Conservation (phyloP, 2,329 filamentous ascomycete genomes). For the Beauveria asiatica region DNA sequence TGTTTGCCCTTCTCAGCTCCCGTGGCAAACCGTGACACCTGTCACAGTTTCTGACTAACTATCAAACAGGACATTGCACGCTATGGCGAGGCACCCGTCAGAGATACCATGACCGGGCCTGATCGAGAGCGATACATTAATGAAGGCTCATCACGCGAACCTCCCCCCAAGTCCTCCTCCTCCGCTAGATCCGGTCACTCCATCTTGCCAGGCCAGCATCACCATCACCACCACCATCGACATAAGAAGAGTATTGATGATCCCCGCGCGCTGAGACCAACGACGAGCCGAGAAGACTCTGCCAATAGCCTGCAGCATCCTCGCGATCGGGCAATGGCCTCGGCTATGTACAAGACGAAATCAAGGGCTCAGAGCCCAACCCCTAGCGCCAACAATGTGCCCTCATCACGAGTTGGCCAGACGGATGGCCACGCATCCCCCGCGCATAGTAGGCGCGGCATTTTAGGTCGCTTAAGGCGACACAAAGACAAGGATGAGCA, state of each 20-base stretch:
- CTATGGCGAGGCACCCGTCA: conserved; percentile 70
- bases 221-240: conserved; percentile 30
- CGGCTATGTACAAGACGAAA: conserved; percentile 36
- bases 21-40: conserved; percentile 7
- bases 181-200: conserved; percentile 52
- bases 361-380: conserved; percentile 73
- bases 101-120: conserved; percentile 58
- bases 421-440: conserved; percentile 52
- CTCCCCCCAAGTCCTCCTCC: conserved; percentile 53
- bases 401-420: conserved; percentile 41
- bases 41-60: conserved; percentile 16
- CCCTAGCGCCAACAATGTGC: conserved; percentile 60
- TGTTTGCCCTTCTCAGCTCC: neutral
- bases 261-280: conserved; percentile 57
- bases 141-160: conserved; percentile 37
- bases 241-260: conserved; percentile 66
- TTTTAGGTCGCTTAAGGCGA: conserved; percentile 42
- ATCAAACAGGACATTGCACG: conserved; percentile 57
- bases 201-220: conserved; percentile 42
- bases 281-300: conserved; percentile 68
- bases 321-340: conserved; percentile 45
- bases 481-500: conserved; percentile 47
- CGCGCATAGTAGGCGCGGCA: conserved; percentile 40
- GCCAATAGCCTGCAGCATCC: conserved; percentile 36
- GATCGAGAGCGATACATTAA: conserved; percentile 60